Conservation (phyloP, 495 filamentous ascomycete genomes). For the Talaromyces proteolyticus region DNA sequence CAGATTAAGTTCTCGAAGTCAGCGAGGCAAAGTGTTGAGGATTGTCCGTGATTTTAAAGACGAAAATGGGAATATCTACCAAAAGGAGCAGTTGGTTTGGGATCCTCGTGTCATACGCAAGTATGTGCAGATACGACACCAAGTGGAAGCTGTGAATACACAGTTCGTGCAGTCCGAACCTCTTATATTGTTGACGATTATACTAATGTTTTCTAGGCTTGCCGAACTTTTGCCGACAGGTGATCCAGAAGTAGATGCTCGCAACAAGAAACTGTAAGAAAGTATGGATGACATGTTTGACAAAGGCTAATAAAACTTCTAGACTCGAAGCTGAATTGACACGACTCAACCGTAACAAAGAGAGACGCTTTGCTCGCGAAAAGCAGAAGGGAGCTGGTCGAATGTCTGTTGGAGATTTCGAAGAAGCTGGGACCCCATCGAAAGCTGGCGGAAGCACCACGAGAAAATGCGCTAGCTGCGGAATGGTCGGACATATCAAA, state of each 20-base stretch:
- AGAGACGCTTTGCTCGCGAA: constrained; percentile 84
- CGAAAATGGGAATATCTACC: constrained; percentile 55
- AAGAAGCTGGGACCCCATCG: constrained; percentile 35
- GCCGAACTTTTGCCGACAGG: constrained; percentile 65
- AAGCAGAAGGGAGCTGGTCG: constrained; percentile 66
- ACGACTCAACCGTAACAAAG: constrained; percentile 83
- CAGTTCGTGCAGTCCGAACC: constrained; percentile 21
- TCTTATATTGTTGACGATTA: constrained; percentile 19
- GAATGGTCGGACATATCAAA: constrained; percentile 93
- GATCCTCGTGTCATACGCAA: constrained; percentile 70
- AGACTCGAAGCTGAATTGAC: constrained; percentile 72
- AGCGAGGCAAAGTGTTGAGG: constrained; percentile 63
- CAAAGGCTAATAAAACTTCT: constrained; percentile 1
- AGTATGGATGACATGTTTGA: constrained; percentile 4
- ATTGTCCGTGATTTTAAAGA: constrained; percentile 64
- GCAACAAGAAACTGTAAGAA: constrained; percentile 47
- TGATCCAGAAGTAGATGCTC: constrained; percentile 62
- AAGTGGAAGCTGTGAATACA: constrained; percentile 56
- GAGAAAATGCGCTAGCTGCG: constrained; percentile 95
- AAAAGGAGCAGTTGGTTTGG: constrained; percentile 56
- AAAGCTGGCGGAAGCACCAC: constrained; percentile 61
- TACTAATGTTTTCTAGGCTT: constrained; percentile 29
- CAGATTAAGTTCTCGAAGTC: constrained; percentile 62
- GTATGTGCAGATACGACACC: constrained; percentile 49
- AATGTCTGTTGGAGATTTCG: constrained; percentile 28